Evolutionary conservation across 2,329 filamentous ascomycete genomes (phyloP), one percentile per base, ranked within the genome.

Genomic region (Cladorrhinum sp.): DNA sequence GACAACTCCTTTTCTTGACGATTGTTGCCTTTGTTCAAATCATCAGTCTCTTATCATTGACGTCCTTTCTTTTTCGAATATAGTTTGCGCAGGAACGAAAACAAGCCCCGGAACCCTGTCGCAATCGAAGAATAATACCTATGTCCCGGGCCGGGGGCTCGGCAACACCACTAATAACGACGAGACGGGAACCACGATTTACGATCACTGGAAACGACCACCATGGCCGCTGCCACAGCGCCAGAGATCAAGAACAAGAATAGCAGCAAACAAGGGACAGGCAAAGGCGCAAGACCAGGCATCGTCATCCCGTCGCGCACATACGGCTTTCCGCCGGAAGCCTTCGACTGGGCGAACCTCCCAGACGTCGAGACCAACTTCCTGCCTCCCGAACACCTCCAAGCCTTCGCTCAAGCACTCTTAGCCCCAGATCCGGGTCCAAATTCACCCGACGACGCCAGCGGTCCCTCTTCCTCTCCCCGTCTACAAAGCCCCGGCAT

Each of bases 361-460:
- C 93, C 92, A n/a, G 92, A 96, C 74, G 86, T 82, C 74, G 84
- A 93, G 73, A 82, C 83, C 69, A 86, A 95, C 60, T 97, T 97
- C 72, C 80, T 96, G 67, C 76, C 83, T 50, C 80, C 87, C 46
- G 85, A 85, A 62, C 89, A 96, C 71, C 79, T 96, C 30, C 80
- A 84, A 39, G 87, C 89, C 58, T 98, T 98, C 73, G 87, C 89
- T 63, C 85, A 84, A 62, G 94, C 94, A 7, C 83, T 97, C 8
- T 84, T 86, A n/a, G 91, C 90, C 1, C 92, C 93, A 0, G 92
- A 96, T 64, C 85, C 85, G 1, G 82, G 88, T 46, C 86, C 89
- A 36, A 86, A 82, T 12, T 80, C 84, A 54, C 76, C 82, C 54
- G 86, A 89, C 52, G 79, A 80, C 49, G 67, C 46, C 68, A 4